A percentile compares a stretch with the other conserved stretches of the same genome.
These are phyloP conservation scores for Hypoxylon lienhwacheense DNA, from an alignment of 495 filamentous ascomycete genomes.

Conservation along the genomic window DNA sequence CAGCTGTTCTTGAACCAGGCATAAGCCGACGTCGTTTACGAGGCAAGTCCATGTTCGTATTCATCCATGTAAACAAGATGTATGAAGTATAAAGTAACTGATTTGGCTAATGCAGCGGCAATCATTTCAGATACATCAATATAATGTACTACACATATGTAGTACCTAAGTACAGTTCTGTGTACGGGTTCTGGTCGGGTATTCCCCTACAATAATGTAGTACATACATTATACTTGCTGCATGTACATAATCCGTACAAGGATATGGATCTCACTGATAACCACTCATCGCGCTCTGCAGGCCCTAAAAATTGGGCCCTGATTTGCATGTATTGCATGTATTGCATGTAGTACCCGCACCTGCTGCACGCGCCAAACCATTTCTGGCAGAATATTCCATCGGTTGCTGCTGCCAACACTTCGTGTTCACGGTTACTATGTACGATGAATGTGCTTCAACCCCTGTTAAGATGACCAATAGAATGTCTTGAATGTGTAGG, in stretches of 20 bases:
- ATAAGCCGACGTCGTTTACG: too few relatives aligned
- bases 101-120: slow-evolving; percentile 21
- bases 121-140: slow-evolving; percentile 22
- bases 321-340: too few relatives aligned
- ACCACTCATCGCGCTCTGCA: slow-evolving; percentile 1
- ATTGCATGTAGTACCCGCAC: slow-evolving; percentile 32
- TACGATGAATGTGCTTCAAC: too few relatives aligned
- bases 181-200: slow-evolving; percentile 19
- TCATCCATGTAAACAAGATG: neutral
- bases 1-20: too few relatives aligned
- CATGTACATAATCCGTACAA: too few relatives aligned
- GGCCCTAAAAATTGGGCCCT: slow-evolving; percentile 13
- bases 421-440: slow-evolving; percentile 32
- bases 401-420: slow-evolving; percentile 25
- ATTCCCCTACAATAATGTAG: too few relatives aligned
- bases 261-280: slow-evolving; percentile 20
- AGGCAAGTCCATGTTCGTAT: neutral
- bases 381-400: slow-evolving; percentile 16
- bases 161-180: too few relatives aligned
- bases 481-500: slow-evolving; percentile 28
- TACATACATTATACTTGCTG: too few relatives aligned
- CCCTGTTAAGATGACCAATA: too few relatives aligned
- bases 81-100: neutral
- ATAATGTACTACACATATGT: too few relatives aligned
- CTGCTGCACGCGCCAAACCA: slow-evolving; percentile 23